Conservation (phyloP, 306 rosid species). For the Cucurbita pepo region DNA sequence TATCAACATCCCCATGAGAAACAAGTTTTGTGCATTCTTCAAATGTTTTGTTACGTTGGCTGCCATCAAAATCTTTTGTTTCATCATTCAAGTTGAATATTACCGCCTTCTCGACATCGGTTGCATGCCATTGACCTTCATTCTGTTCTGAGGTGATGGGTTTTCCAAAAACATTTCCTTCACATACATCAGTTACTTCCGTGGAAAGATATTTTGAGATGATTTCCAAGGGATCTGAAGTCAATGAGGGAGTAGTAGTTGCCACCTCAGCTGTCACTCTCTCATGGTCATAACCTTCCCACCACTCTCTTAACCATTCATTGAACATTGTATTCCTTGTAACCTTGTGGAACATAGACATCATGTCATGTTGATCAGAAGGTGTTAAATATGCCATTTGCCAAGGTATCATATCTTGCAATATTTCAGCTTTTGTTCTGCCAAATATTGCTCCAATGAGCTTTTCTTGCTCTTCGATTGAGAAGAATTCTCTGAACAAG, state of each 20-base stretch:
- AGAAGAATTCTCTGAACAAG: constrained; percentile 47
- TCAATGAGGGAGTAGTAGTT: constrained; percentile 21
- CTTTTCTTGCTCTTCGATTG: constrained; percentile 61
- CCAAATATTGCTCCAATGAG: constrained; percentile 78
- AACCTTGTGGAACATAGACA: constrained; percentile 64
- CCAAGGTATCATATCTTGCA: constrained; percentile 95
- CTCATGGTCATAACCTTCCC: constrained; percentile 50
- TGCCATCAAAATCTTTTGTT: constrained; percentile 14
- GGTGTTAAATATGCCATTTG: constrained; percentile 61
- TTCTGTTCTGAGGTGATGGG: constrained; percentile 12
- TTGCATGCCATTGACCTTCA: constrained; percentile 20
- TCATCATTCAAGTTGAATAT: constrained; percentile 15
- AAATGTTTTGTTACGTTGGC: constrained; percentile 10
- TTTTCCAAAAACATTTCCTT: constrained; percentile 19
- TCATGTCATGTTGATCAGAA: constrained; percentile 61
- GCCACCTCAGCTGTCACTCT: constrained; percentile 31
- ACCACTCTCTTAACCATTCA: constrained; percentile 90
- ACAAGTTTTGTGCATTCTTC: constrained; percentile 12
- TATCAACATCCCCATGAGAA: constrained; percentile 19
- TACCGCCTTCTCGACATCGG: constrained; percentile 12
- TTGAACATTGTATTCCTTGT: constrained; percentile 76
- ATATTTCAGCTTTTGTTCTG: constrained; percentile 55
- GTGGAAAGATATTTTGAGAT: constrained; percentile 43
- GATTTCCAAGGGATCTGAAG: constrained; percentile 56
- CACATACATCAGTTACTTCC: constrained; percentile 27